Evolutionary conservation across 2,329 filamentous ascomycete species (phyloP), one percentile per base, ranked within the genome.

Genomic region (Mycocentrospora acerina): DNA sequence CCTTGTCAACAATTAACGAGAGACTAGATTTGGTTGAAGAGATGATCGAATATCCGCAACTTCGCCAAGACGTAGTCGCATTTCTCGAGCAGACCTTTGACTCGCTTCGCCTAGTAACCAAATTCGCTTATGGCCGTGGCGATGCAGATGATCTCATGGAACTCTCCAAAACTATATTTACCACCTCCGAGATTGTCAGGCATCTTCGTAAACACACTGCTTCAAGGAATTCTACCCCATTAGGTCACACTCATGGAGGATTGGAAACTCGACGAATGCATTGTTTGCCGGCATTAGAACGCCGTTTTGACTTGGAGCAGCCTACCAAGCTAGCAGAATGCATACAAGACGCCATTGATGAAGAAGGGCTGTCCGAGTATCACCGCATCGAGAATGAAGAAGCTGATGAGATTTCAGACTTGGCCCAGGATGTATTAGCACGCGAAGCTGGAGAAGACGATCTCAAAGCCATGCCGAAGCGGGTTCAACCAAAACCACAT

Each of bases 121-220:
- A 93, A 62, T 97, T 98, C 64, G 87, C 91, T 1, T 79, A 97
- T 7, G 90, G 91, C 9, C 81, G 88, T 47, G 93, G 91, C n/a
- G 87, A 95, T 57, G 79, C 91, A 1, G 91, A 97, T 60, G 93
- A 97, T 65, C 77, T 98, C 25, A 74, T 97, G 29, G 86, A 82
- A 33, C 74, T 98, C 11, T 88, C 88, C 1, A 85, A 80, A 51
- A 95, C 93, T 1, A 87, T 97, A 43, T 69, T 79, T 35, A 83
- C 86, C 5, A 90, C 88, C 4, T 76, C 81, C 38, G 78, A 83
- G 13, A 82, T 95, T 29, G 72, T 79, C 1, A 45, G 62, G 6
- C 45, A 57, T 15, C 44, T 67, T 4, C 39, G 46, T 16, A 41
- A 56, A 24, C 60, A 66, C 29, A 40, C 46, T 6, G 15, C 25